Percentiles rank a stretch among this genome's conserved stretches.
Evolutionary conservation across 305 asterid genomes (phyloP).

Genomic region (Caryopteris hybrid): DNA sequence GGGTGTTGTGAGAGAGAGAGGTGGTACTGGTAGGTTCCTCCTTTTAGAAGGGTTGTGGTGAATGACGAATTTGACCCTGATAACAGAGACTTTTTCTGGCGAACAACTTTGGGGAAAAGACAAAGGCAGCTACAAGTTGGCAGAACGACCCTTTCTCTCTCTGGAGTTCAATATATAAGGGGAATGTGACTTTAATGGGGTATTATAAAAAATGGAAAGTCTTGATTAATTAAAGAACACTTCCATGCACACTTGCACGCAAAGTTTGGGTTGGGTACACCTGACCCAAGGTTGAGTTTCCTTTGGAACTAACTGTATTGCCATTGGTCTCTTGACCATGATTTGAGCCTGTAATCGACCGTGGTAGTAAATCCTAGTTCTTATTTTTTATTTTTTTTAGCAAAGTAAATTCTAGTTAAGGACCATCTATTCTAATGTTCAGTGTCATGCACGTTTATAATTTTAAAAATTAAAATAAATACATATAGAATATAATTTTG

Average conservation of each 20-base stretch:
- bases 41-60: background rate
- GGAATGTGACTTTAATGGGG: conserved; percentile 3
- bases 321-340: too few relatives aligned
- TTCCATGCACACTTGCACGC: conserved; percentile 18
- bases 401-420: too few relatives aligned
- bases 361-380: too few relatives aligned
- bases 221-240: background rate
- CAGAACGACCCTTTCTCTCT: background rate
- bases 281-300: too few relatives aligned
- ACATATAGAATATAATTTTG: too few relatives aligned
- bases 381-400: too few relatives aligned
- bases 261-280: conserved; percentile 11
- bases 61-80: conserved; percentile 20
- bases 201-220: background rate
- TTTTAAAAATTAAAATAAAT: too few relatives aligned
- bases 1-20: conserved; percentile 18
- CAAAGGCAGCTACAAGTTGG: conserved; percentile 4
- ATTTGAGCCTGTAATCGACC: too few relatives aligned
- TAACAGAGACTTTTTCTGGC: background rate
- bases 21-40: background rate
- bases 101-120: background rate
- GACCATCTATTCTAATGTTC: too few relatives aligned
- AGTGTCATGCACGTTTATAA: too few relatives aligned
- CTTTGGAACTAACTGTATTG: too few relatives aligned
- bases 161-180: background rate